Evolutionary conservation across 345 rosid genomes (phyloP).

Genomic region (Dovyalis caffra): DNA sequence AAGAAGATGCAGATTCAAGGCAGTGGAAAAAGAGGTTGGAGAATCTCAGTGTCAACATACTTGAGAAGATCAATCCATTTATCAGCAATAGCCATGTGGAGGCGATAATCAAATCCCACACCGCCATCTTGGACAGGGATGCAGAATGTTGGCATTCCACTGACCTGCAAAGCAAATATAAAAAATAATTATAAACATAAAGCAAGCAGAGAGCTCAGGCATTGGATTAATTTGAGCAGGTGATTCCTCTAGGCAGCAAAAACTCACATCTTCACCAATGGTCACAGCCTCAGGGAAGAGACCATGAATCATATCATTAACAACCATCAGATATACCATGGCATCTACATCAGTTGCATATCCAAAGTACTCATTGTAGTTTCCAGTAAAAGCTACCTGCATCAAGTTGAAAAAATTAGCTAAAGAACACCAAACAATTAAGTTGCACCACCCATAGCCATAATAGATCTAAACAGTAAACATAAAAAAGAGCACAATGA

Average conservation of each 20-base stretch:
- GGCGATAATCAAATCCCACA: conserved; percentile 94
- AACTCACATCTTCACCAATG: conserved; percentile 94
- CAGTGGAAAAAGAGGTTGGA: not conserved
- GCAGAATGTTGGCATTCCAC: conserved; percentile 98
- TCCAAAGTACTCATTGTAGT: conserved; percentile 89
- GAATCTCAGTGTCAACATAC: conserved; percentile 37
- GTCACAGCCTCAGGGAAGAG: conserved; percentile 87
- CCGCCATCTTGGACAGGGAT: conserved; percentile 89
- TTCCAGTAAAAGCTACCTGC: conserved; percentile 85
- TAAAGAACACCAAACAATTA: not conserved
- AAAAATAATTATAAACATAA: not conserved
- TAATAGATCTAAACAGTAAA: not conserved
- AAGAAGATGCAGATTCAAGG: conserved; percentile 1
- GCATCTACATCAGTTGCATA: conserved; percentile 88
- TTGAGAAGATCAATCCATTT: conserved; percentile 95
- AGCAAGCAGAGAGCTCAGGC: not conserved
- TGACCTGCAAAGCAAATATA: conserved; percentile 62
- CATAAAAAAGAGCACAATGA: not conserved
- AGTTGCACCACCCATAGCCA: not conserved
- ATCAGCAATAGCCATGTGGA: conserved; percentile 96
- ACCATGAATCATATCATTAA: conserved; percentile 88
- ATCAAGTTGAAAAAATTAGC: conserved; percentile 21
- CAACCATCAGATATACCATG: conserved; percentile 88
- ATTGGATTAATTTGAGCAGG: not conserved
- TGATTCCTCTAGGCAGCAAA: not conserved